These are phyloP conservation scores for Neostapfia colusana DNA, from an alignment of 176 grass and related monocot species.

Conservation along the genomic window DNA sequence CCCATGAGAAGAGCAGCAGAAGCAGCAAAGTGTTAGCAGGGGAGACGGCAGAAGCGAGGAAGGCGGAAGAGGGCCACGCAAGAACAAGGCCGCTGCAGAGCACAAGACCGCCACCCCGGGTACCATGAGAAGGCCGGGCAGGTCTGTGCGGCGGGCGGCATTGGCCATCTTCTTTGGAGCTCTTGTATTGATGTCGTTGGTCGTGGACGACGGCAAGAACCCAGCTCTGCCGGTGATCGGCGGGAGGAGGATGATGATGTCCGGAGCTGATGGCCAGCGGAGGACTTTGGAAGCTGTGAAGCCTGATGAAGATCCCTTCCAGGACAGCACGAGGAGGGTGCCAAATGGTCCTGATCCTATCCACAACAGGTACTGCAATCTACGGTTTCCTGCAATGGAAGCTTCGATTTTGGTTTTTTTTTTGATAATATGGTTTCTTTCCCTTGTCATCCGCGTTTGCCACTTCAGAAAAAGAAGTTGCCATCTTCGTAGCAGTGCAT, in stretches of 20 bases:
- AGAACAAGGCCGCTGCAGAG: background rate
- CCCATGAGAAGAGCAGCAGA: slow-evolving; percentile 22
- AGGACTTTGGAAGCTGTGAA: slow-evolving; percentile 40
- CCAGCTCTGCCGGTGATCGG: slow-evolving; percentile 28
- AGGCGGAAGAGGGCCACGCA: slow-evolving; percentile 2
- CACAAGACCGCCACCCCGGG: background rate
- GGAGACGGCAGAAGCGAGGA: background rate
- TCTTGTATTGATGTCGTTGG: slow-evolving; percentile 50
- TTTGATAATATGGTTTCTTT: background rate
- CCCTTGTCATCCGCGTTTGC: background rate
- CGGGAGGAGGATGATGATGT: slow-evolving; percentile 48
- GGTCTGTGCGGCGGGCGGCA: slow-evolving; percentile 32
- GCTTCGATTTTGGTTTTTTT: slow-evolving; percentile 23
- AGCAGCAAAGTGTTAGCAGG: slow-evolving; percentile 1
- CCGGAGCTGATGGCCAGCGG: slow-evolving; percentile 1
- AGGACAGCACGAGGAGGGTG: slow-evolving; percentile 66
- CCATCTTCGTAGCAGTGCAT: background rate
- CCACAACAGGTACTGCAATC: slow-evolving; percentile 73
- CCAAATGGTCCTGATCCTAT: slow-evolving; percentile 95
- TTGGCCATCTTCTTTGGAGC: slow-evolving; percentile 50
- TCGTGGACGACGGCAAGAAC: slow-evolving; percentile 19
- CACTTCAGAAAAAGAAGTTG: background rate
- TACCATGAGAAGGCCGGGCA: slow-evolving; percentile 42
- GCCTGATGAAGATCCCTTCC: slow-evolving; percentile 44
- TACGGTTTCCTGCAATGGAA: slow-evolving; percentile 8